Evolutionary conservation across 345 rosid species (phyloP), one percentile per base, ranked within the genome.

Genomic region (Eucalyptus erythrocorys): DNA sequence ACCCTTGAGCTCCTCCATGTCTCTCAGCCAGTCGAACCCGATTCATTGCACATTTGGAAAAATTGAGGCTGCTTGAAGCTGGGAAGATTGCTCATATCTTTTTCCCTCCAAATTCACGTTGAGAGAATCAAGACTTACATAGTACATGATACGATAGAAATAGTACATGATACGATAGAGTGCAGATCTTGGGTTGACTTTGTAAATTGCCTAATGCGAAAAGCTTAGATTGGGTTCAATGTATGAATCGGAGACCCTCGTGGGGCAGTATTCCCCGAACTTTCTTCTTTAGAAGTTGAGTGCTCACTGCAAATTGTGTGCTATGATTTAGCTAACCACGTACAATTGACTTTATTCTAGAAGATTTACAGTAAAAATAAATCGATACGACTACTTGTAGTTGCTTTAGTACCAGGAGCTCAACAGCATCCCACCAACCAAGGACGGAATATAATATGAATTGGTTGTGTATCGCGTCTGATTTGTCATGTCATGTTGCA

Each of bases 361-460:
- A 59, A 59, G 14, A 59, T 59, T 57, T 57, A 26, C 12, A 5
- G n/a, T 5, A 57, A 26, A 7, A 3, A n/a, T n/a, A 57, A 24
- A 59, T 27, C 7, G 2, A 24, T 59, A 27, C 7, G 13, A n/a
- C 64, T 57, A 57, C 12, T 24, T 2, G 6, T 4, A 55, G 13
- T 10, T 24, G 13, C 64, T n/a, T n/a, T n/a, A n/a, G n/a, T n/a
- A n/a, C n/a, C n/a, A n/a, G n/a, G 64, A 9, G 13, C 64, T 57
- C 30, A 57, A 57, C 6, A 57, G 3, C 55, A 51, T 51, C 55
- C 55, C 55, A 51, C 24, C 55, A 51, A 51, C 22, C 55, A 51
- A 17, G 55, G 55, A 51, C 9, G 0, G 2, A 27, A 59, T 27
- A 7, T 5, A 0, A 27, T 5, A 11, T 59, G 66, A 27, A 4